Evolutionary conservation across 352 stramenopile genomes (phyloP).

Genomic region (Pythium rhizo-oryzae): DNA sequence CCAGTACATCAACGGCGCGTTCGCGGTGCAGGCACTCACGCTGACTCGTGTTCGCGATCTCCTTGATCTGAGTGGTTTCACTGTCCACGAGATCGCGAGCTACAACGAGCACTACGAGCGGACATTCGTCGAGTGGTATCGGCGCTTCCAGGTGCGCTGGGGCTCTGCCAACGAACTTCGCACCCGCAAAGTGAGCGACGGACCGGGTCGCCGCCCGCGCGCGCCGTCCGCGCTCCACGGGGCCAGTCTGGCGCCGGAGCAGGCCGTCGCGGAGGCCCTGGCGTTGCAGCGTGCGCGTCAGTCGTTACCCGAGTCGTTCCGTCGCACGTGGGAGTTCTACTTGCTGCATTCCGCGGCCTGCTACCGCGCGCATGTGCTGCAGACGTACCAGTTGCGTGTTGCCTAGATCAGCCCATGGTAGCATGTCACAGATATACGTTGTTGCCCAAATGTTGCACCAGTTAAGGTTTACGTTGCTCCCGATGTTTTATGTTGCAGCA

Average conservation of each 20-base stretch:
- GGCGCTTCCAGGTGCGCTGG: slow-evolving; percentile 71
- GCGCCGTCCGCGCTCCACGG: neutral
- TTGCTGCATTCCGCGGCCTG: slow-evolving; percentile 85
- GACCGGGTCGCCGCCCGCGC: slow-evolving; percentile 10
- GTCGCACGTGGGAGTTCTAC: slow-evolving; percentile 90
- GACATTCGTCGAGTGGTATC: slow-evolving; percentile 86
- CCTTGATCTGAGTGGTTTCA: slow-evolving; percentile 57
- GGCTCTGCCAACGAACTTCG: slow-evolving; percentile 7
- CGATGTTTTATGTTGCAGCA: slow-evolving; percentile 21
- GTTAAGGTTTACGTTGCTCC: neutral
- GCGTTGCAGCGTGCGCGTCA: neutral
- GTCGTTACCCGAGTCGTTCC: slow-evolving; percentile 76
- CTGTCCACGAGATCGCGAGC: slow-evolving; percentile 56
- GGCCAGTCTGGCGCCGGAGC: neutral
- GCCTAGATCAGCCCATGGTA: slow-evolving; percentile 25
- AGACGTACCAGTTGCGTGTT: slow-evolving; percentile 72
- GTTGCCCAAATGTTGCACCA: slow-evolving; percentile 13
- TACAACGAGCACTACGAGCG: slow-evolving; percentile 84
- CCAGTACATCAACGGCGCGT: slow-evolving; percentile 81
- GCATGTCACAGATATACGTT: slow-evolving; percentile 22
- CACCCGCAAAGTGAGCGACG: slow-evolving; percentile 15
- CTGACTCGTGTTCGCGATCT: slow-evolving; percentile 51
- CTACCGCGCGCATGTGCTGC: slow-evolving; percentile 71
- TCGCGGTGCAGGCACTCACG: slow-evolving; percentile 61
- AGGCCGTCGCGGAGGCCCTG: neutral